Evolutionary conservation across 768 basidiomycete species (phyloP), one percentile per base, ranked within the genome.

Genomic region (Pilatotrama ljubarskyi): DNA sequence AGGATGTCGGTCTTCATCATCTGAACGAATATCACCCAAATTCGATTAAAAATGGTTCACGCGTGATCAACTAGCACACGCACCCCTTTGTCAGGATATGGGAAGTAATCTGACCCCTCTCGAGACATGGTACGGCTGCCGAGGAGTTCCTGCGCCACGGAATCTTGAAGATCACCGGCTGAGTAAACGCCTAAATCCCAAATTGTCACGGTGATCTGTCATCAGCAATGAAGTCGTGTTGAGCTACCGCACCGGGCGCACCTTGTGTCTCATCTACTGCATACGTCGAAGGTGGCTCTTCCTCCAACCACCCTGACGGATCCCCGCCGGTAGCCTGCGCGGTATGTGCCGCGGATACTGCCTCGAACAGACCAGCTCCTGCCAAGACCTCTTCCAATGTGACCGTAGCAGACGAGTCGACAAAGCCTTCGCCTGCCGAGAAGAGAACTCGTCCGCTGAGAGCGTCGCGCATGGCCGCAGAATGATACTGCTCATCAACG

Each of bases 1-100:
- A 76, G 59, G 10, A 75, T 49, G 32, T 70, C 64, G 0, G 68
- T 74, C 5, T 67, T 51, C 47, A 74, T 72, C 37, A 70, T 61
- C 71, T 74, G 48, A 14, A 5, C 20, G 11, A 14, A 24, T 4
- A 6, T 1, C 5, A 3, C 2, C 47, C 15, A 22, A 6, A 9
- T 36, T 17, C 2, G 10, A 3, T 3, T 41, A 25, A 26, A 8
- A 6, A 13, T 18, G n/a, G 25, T 36, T 18, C 43, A 47, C n/a
- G 15, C 15, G 20, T 22, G 26, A 43, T 43, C 29, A 42, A 14
- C 8, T 14, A 20, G 20, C 11, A 52, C 18, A 59, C 59, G 8
- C 13, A 61, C 59, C 5, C 51, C 59, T 7, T 25, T 22, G 18
- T 61, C 55, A 2, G 59, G 59, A 32, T 61, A 61, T 14, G 59